phyloP scores from a whole-genome alignment of 2,329 filamentous ascomycete genomes.

The Chrysosporium queenslandicum region DNA sequence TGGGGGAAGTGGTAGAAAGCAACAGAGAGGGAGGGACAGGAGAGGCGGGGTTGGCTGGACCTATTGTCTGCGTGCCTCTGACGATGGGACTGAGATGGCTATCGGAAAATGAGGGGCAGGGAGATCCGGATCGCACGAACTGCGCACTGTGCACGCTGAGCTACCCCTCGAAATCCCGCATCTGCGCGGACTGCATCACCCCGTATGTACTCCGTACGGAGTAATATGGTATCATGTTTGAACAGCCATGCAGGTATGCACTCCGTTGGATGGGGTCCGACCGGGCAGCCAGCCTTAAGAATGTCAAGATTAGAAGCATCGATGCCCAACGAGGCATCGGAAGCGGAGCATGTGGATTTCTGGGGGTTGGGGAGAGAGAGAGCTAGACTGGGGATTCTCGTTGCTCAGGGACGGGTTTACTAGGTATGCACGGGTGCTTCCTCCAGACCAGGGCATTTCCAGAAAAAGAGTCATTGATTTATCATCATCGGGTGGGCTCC shows the following conservation, averaged over 20 bases:
- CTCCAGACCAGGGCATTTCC: background rate
- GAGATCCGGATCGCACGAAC: background rate
- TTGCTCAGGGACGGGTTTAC: too few species aligned
- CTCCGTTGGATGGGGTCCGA: too few species aligned
- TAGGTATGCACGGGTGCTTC: background rate
- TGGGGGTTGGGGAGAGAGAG: background rate
- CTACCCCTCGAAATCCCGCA: constrained; percentile 7
- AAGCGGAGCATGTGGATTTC: background rate
- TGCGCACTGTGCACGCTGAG: background rate
- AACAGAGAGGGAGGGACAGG: too few species aligned
- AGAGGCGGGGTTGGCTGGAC: too few species aligned
- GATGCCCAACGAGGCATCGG: constrained; percentile 7
- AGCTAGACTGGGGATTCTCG: too few species aligned
- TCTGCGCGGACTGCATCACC: background rate
- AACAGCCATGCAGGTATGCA: too few species aligned
- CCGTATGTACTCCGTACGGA: background rate
- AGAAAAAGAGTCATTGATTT: too few species aligned
- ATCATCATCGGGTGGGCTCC: background rate
- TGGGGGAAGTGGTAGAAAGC: background rate
- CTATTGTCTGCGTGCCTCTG: too few species aligned
- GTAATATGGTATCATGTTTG: too few species aligned
- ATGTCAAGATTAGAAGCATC: background rate
- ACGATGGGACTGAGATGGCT: too few species aligned
- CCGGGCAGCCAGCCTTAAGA: background rate
- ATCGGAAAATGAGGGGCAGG: background rate